Conservation (phyloP, 2,329 filamentous ascomycete species). For the Hymenoscyphus infarciens region DNA sequence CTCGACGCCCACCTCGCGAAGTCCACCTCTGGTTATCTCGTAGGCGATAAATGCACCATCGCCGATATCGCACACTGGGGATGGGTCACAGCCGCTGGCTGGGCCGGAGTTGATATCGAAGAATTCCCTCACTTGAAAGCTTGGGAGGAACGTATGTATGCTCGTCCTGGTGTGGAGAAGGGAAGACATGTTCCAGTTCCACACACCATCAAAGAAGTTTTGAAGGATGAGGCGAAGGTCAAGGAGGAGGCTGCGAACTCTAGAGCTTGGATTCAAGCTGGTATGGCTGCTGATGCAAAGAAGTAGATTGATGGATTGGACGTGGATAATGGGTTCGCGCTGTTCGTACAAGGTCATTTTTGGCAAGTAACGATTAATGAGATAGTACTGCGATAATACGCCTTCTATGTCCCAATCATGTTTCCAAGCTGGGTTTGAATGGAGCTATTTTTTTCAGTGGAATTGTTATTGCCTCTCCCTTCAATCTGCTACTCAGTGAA, state of each 20-base stretch:
- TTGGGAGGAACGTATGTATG: conserved; percentile 71
- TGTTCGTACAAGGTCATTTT: no score
- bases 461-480: no score
- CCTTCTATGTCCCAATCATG: no score
- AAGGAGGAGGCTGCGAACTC: conserved; percentile 43
- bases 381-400: no score
- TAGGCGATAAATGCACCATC: conserved; percentile 66
- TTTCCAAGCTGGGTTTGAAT: no score
- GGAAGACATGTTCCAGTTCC: conserved; percentile 68
- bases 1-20: conserved; percentile 67
- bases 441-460: no score
- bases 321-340: no score
- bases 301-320: conserved; percentile 14
- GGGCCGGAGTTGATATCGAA: conserved; percentile 62
- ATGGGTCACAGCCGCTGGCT: conserved; percentile 30
- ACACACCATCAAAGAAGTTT: conserved; percentile 55
- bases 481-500: no score
- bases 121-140: conserved; percentile 73
- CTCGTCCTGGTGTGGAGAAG: conserved; percentile 69
- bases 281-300: conserved; percentile 49
- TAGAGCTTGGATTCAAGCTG: conserved; percentile 63
- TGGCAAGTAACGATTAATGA: no score
- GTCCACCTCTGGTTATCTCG: conserved; percentile 54
- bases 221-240: conserved; percentile 42
- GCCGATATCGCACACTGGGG: conserved; percentile 67